Percentiles rank a stretch among this genome's conserved stretches.
Evolutionary conservation across 192 early-diverging fungal genomes (phyloP).

Genomic region (Lobosporangium transversale): DNA sequence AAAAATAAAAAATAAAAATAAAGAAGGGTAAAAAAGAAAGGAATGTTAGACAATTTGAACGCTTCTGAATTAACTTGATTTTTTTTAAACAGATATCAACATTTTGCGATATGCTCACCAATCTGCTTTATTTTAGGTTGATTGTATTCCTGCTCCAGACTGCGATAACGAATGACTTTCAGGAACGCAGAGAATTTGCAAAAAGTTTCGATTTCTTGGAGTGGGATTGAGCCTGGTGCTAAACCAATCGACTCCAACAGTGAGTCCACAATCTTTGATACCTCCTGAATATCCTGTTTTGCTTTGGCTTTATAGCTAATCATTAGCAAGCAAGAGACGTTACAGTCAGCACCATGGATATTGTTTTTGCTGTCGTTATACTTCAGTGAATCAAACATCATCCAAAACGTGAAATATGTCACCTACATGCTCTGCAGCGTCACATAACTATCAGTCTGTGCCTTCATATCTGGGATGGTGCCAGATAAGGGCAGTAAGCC

Average conservation of each 20-base stretch:
- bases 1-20: too few species aligned
- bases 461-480: conserved; percentile 95
- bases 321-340: too few species aligned
- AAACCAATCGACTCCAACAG: conserved; percentile 60
- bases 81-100: neutral
- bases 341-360: too few species aligned
- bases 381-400: neutral
- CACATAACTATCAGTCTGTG: conserved; percentile 90
- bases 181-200: conserved; percentile 84
- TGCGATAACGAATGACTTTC: conserved; percentile 74
- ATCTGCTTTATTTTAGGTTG: conserved; percentile 58
- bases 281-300: conserved; percentile 67
- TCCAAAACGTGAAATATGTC: neutral
- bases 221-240: conserved; percentile 63
- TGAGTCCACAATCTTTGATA: conserved; percentile 56
- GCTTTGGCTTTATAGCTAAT: conserved; percentile 84
- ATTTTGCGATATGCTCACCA: conserved; percentile 44
- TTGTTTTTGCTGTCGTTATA: too few species aligned
- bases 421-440: conserved; percentile 82
- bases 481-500: conserved; percentile 87
- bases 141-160: conserved; percentile 64
- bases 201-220: conserved; percentile 77
- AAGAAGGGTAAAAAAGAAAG: too few species aligned
- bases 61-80: too few species aligned
- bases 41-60: too few species aligned